These are phyloP conservation scores for Colletotrichum sansevieriae DNA, from an alignment of 2,329 filamentous ascomycete species.

Conservation along the genomic window DNA sequence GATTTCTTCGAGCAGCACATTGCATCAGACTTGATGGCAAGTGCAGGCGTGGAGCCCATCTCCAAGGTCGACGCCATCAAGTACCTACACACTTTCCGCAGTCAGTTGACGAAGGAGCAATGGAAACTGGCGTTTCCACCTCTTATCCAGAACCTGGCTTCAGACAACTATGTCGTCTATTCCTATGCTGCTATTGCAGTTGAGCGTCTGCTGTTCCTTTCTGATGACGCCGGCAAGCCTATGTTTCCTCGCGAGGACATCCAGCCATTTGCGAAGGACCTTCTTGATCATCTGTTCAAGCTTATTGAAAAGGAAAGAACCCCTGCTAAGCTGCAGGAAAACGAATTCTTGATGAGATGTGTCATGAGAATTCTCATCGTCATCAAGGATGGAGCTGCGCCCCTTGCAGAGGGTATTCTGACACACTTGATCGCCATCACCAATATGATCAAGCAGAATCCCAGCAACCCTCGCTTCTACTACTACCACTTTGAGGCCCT, in stretches of 20 bases:
- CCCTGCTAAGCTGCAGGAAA: slow-evolving; percentile 95
- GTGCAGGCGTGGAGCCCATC: slow-evolving; percentile 80
- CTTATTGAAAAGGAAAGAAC: slow-evolving; percentile 88
- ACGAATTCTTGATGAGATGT: slow-evolving; percentile 98
- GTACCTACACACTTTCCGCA: slow-evolving; percentile 96
- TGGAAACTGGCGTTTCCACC: slow-evolving; percentile 92
- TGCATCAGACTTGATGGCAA: slow-evolving; percentile 85
- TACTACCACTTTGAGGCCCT: slow-evolving; percentile 98
- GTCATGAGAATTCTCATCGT: slow-evolving; percentile 98
- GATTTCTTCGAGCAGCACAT: slow-evolving; percentile 96
- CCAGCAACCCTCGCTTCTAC: slow-evolving; percentile 97
- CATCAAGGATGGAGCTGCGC: slow-evolving; percentile 83
- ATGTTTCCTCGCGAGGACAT: slow-evolving; percentile 86
- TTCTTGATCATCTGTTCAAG: slow-evolving; percentile 90
- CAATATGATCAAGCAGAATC: slow-evolving; percentile 91
- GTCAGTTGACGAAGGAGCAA: slow-evolving; percentile 90
- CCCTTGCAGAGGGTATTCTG: slow-evolving; percentile 83
- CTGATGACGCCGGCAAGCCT: slow-evolving; percentile 79
- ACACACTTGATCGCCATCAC: slow-evolving; percentile 90
- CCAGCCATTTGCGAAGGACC: slow-evolving; percentile 83
- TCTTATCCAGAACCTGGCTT: slow-evolving; percentile 90
- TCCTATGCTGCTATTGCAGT: slow-evolving; percentile 97
- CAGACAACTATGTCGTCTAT: slow-evolving; percentile 95
- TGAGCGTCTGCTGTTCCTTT: slow-evolving; percentile 90
- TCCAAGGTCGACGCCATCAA: slow-evolving; percentile 98